phyloP scores from a whole-genome alignment of 768 basidiomycete species.

The Lentinus brumalis region DNA sequence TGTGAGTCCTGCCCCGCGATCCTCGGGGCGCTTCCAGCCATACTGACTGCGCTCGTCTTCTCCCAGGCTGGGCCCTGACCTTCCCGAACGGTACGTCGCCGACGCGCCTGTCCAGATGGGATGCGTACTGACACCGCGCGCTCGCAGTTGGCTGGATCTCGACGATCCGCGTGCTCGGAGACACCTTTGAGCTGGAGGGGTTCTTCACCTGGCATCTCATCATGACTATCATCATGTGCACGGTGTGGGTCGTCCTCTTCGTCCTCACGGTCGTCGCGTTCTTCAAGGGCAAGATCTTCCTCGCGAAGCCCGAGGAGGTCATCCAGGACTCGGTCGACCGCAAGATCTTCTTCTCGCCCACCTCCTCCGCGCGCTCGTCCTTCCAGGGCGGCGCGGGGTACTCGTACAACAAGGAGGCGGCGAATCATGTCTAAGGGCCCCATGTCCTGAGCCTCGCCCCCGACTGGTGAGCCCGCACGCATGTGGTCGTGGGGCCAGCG shows the following conservation, averaged over 20 bases:
- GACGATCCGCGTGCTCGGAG: slow-evolving; percentile 42
- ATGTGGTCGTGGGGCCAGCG: slow-evolving; percentile 1
- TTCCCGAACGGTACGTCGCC: slow-evolving; percentile 43
- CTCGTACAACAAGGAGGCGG: slow-evolving; percentile 14
- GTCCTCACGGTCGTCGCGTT: slow-evolving; percentile 44
- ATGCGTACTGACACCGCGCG: not conserved
- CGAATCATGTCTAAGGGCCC: slow-evolving; percentile 10
- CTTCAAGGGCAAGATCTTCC: slow-evolving; percentile 46
- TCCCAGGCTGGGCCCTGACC: slow-evolving; percentile 45
- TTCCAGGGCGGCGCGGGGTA: not conserved
- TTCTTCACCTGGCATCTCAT: slow-evolving; percentile 43
- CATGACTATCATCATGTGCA: slow-evolving; percentile 42
- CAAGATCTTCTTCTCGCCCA: not conserved
- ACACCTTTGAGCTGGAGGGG: slow-evolving; percentile 42
- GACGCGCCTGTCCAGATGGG: not conserved
- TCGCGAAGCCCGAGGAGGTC: slow-evolving; percentile 43
- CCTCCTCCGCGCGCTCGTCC: slow-evolving; percentile 1
- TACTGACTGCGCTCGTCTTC: not conserved
- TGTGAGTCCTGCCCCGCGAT: slow-evolving; percentile 31
- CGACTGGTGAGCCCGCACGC: not conserved
- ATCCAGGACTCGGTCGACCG: slow-evolving; percentile 36
- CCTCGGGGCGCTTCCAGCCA: slow-evolving; percentile 1
- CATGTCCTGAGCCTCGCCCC: not conserved
- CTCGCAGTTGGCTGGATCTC: slow-evolving; percentile 46
- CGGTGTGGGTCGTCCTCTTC: slow-evolving; percentile 45